phyloP scores from a whole-genome alignment of 1,284 basidiomycete genomes.

The Moesziomyces parantarcticus region DNA sequence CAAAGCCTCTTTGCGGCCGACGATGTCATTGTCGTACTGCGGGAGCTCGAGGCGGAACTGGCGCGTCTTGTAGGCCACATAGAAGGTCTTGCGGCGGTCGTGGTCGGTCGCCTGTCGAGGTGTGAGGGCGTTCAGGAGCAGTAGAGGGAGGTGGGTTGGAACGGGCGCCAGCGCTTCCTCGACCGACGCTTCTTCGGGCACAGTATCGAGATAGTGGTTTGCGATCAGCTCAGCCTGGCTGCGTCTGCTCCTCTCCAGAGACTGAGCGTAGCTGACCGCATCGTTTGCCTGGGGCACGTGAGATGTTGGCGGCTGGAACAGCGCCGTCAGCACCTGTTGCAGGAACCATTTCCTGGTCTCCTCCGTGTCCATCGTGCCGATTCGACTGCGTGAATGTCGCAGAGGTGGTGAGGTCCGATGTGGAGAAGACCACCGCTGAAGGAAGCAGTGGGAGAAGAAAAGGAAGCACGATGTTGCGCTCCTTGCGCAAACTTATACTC shows the following conservation, averaged over 20 bases:
- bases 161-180: conserved; percentile 14
- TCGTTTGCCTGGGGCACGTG: background rate
- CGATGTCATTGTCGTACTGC: conserved; percentile 23
- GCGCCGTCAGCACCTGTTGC: too few relatives aligned
- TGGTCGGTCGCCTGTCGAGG: conserved; percentile 23
- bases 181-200: background rate
- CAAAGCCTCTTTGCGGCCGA: conserved; percentile 20
- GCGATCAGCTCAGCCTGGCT: conserved; percentile 1
- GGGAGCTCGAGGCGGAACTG: conserved; percentile 17
- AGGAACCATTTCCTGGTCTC: too few relatives aligned
- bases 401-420: too few relatives aligned
- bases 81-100: background rate
- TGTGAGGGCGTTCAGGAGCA: conserved; percentile 9
- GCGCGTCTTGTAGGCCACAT: conserved; percentile 10
- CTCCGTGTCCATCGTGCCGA: too few relatives aligned
- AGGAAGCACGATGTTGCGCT: too few relatives aligned
- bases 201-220: background rate
- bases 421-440: too few relatives aligned
- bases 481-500: too few relatives aligned
- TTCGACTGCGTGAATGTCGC: too few relatives aligned
- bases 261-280: background rate
- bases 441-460: too few relatives aligned
- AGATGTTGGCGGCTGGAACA: too few relatives aligned
- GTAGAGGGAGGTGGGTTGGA: background rate
- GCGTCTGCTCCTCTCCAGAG: background rate